phyloP scores from a whole-genome alignment of 1,284 basidiomycete species.

The Sporisorium sorghi region DNA sequence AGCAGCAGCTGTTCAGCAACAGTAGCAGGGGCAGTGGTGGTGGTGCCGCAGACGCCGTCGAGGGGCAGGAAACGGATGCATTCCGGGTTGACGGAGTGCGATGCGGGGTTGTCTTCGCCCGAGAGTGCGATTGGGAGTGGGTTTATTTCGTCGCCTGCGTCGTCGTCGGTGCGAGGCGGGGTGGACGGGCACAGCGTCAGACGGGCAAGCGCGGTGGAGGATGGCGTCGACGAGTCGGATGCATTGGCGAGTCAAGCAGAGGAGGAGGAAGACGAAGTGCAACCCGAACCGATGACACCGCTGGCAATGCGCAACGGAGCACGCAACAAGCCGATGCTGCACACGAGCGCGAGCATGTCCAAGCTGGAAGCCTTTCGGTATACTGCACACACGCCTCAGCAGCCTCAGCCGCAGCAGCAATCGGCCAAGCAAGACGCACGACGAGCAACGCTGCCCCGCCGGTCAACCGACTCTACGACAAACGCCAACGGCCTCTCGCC shows the following conservation, averaged over 20 bases:
- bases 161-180: constrained; percentile 26
- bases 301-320: constrained; percentile 3
- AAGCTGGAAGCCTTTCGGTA: constrained; percentile 48
- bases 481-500: constrained; percentile 13
- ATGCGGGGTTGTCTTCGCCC: constrained; percentile 20
- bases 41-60: constrained; percentile 37
- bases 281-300: constrained; percentile 27
- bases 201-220: neutral
- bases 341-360: constrained; percentile 38
- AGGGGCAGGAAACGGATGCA: constrained; percentile 26
- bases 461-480: constrained; percentile 2
- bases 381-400: constrained; percentile 10
- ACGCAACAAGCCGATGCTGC: constrained; percentile 20
- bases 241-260: constrained; percentile 7
- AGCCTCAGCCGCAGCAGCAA: neutral
- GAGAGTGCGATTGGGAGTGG: constrained; percentile 32
- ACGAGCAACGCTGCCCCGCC: constrained; percentile 11
- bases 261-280: constrained; percentile 14
- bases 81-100: constrained; percentile 12
- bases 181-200: neutral
- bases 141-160: constrained; percentile 48
- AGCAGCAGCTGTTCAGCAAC: too few species aligned
- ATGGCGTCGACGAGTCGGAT: constrained; percentile 10
- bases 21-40: too few species aligned
- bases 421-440: neutral